These are phyloP conservation scores for Boletus reticulatus DNA, from an alignment of 768 basidiomycete species.

Conservation along the genomic window DNA sequence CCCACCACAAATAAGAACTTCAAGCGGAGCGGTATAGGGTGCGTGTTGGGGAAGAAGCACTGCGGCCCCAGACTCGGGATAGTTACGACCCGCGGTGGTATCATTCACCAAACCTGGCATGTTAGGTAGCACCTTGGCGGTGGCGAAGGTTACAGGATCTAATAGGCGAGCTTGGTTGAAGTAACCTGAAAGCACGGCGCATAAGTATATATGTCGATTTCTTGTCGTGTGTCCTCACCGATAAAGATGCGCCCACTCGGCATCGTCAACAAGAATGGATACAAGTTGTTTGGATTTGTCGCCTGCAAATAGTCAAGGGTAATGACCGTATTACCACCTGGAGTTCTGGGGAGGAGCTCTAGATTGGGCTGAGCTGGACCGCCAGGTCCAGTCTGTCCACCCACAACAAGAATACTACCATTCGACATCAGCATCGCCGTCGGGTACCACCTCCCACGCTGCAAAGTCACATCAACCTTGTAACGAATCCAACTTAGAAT, in stretches of 20 bases:
- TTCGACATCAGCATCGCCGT: conserved; percentile 67
- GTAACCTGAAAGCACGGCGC: conserved; percentile 46
- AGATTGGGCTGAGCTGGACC: conserved; percentile 62
- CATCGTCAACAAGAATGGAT: conserved; percentile 72
- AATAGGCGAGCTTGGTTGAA: conserved; percentile 81
- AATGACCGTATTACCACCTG: conserved; percentile 60
- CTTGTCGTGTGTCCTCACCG: conserved; percentile 41
- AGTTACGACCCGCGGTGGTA: conserved; percentile 69
- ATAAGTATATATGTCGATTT: background rate
- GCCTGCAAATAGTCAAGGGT: conserved; percentile 64
- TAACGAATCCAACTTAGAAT: background rate
- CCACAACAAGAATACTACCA: conserved; percentile 70
- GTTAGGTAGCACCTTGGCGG: conserved; percentile 60
- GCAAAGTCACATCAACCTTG: background rate
- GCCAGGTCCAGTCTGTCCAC: conserved; percentile 76
- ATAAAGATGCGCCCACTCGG: conserved; percentile 70
- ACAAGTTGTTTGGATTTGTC: conserved; percentile 79
- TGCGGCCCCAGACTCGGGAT: conserved; percentile 72
- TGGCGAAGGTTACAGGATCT: conserved; percentile 64
- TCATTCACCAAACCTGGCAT: conserved; percentile 73
- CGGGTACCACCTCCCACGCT: conserved; percentile 74
- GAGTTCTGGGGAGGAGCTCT: conserved; percentile 67
- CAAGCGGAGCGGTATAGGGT: conserved; percentile 71
- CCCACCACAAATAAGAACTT: conserved; percentile 76
- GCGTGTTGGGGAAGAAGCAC: conserved; percentile 67